phyloP scores from a whole-genome alignment of 192 early-diverging fungal species.

The Coemansia sp. region DNA sequence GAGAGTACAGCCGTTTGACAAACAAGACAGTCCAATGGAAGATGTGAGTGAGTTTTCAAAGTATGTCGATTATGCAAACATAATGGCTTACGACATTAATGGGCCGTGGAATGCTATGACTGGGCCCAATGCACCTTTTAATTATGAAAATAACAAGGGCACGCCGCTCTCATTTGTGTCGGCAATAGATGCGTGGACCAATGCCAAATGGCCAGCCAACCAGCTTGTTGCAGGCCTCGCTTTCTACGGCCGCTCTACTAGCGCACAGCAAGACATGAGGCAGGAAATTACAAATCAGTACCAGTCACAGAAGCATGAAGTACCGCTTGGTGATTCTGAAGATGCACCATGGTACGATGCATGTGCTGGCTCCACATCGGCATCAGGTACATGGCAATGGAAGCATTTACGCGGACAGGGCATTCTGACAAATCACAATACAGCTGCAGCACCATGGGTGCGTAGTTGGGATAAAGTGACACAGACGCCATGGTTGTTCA shows the following conservation, averaged over 20 bases:
- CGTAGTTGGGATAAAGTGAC: conserved; percentile 62
- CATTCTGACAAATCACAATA: conserved; percentile 37
- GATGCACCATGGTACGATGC: conserved; percentile 60
- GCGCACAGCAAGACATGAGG: conserved; percentile 54
- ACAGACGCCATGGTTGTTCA: conserved; percentile 72
- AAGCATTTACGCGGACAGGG: conserved; percentile 59
- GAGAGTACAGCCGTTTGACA: conserved; percentile 62
- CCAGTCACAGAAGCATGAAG: conserved; percentile 24
- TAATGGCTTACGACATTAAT: conserved; percentile 71
- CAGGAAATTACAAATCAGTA: conserved; percentile 50
- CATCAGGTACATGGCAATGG: conserved; percentile 65
- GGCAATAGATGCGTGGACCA: conserved; percentile 56
- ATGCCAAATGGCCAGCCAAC: conserved; percentile 58
- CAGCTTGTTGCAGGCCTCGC: conserved; percentile 63
- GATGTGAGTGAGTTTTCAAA: conserved; percentile 62
- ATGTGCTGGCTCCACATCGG: conserved; percentile 42
- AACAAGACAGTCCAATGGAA: conserved; percentile 37
- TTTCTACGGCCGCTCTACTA: conserved; percentile 62
- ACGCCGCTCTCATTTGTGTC: conserved; percentile 40
- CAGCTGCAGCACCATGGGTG: conserved; percentile 59
- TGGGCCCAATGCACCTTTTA: conserved; percentile 63
- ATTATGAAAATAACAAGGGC: conserved; percentile 36
- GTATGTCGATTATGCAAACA: conserved; percentile 62
- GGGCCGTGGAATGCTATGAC: conserved; percentile 58
- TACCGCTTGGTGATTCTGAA: conserved; percentile 55